Conservation (phyloP, 2,329 filamentous ascomycete genomes). For the Phaeosphaeria sp. region DNA sequence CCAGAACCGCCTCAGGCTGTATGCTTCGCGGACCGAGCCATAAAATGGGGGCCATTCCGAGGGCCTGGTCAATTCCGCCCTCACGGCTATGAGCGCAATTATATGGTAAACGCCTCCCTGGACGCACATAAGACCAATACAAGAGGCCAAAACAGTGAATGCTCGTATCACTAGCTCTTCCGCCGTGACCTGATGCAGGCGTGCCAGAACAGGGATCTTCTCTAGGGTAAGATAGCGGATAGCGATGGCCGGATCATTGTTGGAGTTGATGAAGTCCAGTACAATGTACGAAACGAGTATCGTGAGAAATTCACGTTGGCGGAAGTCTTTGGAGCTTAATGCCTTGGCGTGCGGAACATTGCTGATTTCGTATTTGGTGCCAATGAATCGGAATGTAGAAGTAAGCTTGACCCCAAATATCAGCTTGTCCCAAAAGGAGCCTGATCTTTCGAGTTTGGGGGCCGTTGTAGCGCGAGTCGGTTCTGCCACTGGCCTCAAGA, state of each 20-base stretch:
- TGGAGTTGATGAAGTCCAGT: constrained; percentile 11
- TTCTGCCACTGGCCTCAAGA: not conserved
- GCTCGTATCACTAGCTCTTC: constrained; percentile 12
- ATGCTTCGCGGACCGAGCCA: constrained; percentile 8
- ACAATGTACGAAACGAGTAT: constrained; percentile 6
- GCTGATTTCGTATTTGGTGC: not conserved
- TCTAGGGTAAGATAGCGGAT: constrained; percentile 3
- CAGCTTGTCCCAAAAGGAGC: not conserved
- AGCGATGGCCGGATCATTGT: constrained; percentile 5
- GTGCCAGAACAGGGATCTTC: constrained; percentile 11
- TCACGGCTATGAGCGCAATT: constrained; percentile 6
- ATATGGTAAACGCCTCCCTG: constrained; percentile 17
- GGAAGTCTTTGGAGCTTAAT: not conserved
- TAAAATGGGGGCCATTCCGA: constrained; percentile 15
- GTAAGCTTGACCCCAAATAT: not conserved
- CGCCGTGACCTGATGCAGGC: constrained; percentile 8
- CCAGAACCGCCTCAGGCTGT: constrained; percentile 10
- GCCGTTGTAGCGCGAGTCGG: not conserved
- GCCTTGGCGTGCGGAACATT: not conserved
- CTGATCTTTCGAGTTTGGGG: not conserved
- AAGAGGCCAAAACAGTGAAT: constrained; percentile 12
- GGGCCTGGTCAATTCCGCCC: not conserved
- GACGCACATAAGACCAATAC: constrained; percentile 11
- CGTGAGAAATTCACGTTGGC: not conserved
- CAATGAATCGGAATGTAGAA: not conserved